Conservation (phyloP, 805 yeast genomes). For the Kurtzmaniella cleridarum region DNA sequence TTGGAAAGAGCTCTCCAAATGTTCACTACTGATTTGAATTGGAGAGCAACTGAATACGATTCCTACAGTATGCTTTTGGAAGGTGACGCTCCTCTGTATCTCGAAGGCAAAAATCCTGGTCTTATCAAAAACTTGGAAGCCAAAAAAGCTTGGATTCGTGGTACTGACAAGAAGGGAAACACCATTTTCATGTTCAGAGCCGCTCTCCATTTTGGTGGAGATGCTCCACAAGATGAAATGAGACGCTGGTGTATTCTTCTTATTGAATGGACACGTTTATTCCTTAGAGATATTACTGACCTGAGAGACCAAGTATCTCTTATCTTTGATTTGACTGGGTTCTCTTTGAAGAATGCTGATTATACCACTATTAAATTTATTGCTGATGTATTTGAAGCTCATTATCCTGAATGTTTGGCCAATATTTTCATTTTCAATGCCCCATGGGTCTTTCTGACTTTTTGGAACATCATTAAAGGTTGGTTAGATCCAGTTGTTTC, state of each 20-base stretch:
- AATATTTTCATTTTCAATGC: constrained; percentile 83
- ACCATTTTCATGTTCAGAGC: constrained; percentile 84
- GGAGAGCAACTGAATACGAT: constrained; percentile 63
- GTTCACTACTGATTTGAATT: constrained; percentile 66
- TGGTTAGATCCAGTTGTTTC: constrained; percentile 98
- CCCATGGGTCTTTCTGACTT: constrained; percentile 94
- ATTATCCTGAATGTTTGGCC: constrained; percentile 92
- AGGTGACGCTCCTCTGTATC: constrained; percentile 65
- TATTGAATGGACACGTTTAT: constrained; percentile 78
- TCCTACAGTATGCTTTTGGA: constrained; percentile 58
- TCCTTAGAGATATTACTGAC: constrained; percentile 40
- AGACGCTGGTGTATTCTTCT: constrained; percentile 67
- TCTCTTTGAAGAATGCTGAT: constrained; percentile 90
- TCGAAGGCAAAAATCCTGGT: constrained; percentile 36
- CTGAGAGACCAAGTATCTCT: constrained; percentile 45
- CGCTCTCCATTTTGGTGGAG: constrained; percentile 52
- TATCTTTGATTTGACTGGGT: constrained; percentile 80
- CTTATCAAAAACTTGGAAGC: constrained; percentile 51
- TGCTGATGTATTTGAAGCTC: constrained; percentile 87
- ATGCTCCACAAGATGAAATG: constrained; percentile 37
- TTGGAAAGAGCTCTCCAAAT: constrained; percentile 61
- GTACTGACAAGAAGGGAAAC: constrained; percentile 65
- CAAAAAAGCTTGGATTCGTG: constrained; percentile 71
- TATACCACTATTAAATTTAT: constrained; percentile 86
- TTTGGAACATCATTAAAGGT: constrained; percentile 87